Percentiles rank a stretch among this genome's conserved stretches.
These are phyloP conservation scores for Penicillium sp. DNA, from an alignment of 2,329 filamentous ascomycete genomes.

Conservation along the genomic window DNA sequence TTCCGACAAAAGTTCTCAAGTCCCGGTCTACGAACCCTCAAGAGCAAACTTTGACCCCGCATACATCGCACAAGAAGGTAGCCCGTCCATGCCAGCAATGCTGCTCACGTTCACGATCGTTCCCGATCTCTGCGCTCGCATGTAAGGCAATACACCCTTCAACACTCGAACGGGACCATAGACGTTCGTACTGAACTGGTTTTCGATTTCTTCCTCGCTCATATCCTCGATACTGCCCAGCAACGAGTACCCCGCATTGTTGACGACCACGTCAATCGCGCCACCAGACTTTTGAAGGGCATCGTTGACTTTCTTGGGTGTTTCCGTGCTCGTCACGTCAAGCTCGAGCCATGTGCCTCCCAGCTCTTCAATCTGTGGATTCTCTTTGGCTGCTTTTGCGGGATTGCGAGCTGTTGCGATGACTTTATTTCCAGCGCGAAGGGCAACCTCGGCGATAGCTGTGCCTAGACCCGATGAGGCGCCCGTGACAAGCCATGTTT, in stretches of 20 bases:
- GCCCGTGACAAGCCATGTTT: conserved; percentile 25
- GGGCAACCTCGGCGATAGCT: conserved; percentile 22
- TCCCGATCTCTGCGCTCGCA: conserved; percentile 27
- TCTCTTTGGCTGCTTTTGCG: conserved; percentile 19
- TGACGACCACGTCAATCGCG: conserved; percentile 19
- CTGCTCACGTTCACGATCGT: conserved; percentile 32
- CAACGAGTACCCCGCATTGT: conserved; percentile 28
- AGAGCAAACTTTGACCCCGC: conserved; percentile 32
- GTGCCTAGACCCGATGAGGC: conserved; percentile 27
- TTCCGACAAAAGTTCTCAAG: background rate
- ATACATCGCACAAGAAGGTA: conserved; percentile 31
- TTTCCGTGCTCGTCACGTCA: conserved; percentile 13
- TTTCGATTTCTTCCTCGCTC: conserved; percentile 25
- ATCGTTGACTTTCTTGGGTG: conserved; percentile 8
- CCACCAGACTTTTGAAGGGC: conserved; percentile 4
- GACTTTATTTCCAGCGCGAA: conserved; percentile 26
- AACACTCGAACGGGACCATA: conserved; percentile 30
- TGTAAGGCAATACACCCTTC: conserved; percentile 27
- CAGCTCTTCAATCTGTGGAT: conserved; percentile 19
- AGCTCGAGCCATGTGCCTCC: conserved; percentile 21
- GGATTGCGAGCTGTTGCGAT: conserved; percentile 29
- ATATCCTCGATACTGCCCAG: conserved; percentile 30
- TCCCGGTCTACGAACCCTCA: conserved; percentile 25
- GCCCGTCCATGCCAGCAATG: conserved; percentile 23
- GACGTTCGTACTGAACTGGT: conserved; percentile 29